Evolutionary conservation across 352 stramenopile species (phyloP).

Genomic region (Elongisporangium anandrum): DNA sequence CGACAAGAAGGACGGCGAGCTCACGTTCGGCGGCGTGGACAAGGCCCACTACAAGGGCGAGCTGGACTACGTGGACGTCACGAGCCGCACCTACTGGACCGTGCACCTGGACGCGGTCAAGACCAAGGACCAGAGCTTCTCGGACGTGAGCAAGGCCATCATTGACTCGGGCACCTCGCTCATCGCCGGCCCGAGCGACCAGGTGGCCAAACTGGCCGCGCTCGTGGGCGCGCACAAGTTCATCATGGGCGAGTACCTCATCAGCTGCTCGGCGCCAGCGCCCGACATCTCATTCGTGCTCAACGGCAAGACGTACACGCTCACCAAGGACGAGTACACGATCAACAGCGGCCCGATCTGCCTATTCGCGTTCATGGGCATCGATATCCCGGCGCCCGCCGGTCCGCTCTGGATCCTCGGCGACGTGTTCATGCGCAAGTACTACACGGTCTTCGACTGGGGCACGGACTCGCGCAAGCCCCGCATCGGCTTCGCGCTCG

Average conservation of each 20-base stretch:
- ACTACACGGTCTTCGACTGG: slow-evolving; percentile 94
- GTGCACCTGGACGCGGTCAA: slow-evolving; percentile 69
- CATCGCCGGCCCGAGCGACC: slow-evolving; percentile 89
- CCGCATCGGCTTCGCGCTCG: slow-evolving; percentile 82
- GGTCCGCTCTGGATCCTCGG: slow-evolving; percentile 87
- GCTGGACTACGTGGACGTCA: slow-evolving; percentile 87
- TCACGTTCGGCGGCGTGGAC: slow-evolving; percentile 62
- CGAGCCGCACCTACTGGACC: slow-evolving; percentile 65
- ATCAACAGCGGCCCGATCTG: slow-evolving; percentile 81
- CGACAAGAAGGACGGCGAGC: slow-evolving; percentile 65
- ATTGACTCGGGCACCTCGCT: slow-evolving; percentile 96
- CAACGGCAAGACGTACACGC: slow-evolving; percentile 87
- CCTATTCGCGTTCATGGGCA: slow-evolving; percentile 95
- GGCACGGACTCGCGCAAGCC: slow-evolving; percentile 65
- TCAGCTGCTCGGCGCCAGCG: slow-evolving; percentile 88
- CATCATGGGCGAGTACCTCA: slow-evolving; percentile 93
- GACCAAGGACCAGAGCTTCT: slow-evolving; percentile 52
- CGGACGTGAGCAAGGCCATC: slow-evolving; percentile 80
- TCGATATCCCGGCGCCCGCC: slow-evolving; percentile 88
- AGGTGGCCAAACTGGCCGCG: slow-evolving; percentile 84
- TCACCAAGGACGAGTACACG: slow-evolving; percentile 92
- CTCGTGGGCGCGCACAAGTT: slow-evolving; percentile 88
- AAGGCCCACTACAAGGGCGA: slow-evolving; percentile 93
- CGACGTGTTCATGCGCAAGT: slow-evolving; percentile 95
- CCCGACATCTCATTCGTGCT: slow-evolving; percentile 94